phyloP scores from a whole-genome alignment of 1,284 basidiomycete genomes.

The Trichosporon faecale region DNA sequence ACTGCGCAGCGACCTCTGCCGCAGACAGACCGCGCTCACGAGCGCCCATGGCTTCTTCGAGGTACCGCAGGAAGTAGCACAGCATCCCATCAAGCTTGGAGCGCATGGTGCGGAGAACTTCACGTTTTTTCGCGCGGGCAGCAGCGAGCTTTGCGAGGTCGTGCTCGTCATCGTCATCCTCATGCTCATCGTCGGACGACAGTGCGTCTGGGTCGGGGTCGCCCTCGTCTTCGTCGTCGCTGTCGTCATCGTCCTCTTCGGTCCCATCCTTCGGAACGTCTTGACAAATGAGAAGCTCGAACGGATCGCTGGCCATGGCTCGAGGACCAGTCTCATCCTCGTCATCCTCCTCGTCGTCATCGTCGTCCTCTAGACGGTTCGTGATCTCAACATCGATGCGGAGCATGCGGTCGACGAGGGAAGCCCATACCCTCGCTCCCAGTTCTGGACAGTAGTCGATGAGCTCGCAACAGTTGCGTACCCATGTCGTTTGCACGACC shows the following conservation, averaged over 20 bases:
- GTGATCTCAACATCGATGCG: conserved; percentile 98
- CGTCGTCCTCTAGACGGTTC: conserved; percentile 87
- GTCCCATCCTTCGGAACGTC: conserved; percentile 54
- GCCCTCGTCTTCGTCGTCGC: conserved; percentile 59
- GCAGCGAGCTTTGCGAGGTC: conserved; percentile 53
- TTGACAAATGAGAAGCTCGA: conserved; percentile 73
- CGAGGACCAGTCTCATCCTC: conserved; percentile 48
- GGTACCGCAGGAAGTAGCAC: conserved; percentile 76
- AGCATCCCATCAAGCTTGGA: conserved; percentile 88
- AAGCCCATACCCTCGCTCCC: conserved; percentile 74
- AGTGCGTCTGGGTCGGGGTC: conserved; percentile 52
- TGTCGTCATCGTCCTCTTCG: conserved; percentile 57
- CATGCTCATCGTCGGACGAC: conserved; percentile 52
- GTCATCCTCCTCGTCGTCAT: conserved; percentile 64
- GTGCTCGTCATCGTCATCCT: conserved; percentile 61
- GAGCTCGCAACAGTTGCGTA: conserved; percentile 81
- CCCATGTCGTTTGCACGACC: conserved; percentile 79
- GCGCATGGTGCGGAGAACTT: conserved; percentile 73
- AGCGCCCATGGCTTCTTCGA: conserved; percentile 49
- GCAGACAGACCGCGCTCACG: conserved; percentile 27
- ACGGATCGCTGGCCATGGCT: conserved; percentile 73
- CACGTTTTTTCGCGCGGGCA: conserved; percentile 61
- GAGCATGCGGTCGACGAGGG: conserved; percentile 85
- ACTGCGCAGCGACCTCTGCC: conserved; percentile 38
- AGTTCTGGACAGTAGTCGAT: conserved; percentile 88